phyloP scores from a whole-genome alignment of 345 rosid genomes.

The Sapria himalayana region DNA sequence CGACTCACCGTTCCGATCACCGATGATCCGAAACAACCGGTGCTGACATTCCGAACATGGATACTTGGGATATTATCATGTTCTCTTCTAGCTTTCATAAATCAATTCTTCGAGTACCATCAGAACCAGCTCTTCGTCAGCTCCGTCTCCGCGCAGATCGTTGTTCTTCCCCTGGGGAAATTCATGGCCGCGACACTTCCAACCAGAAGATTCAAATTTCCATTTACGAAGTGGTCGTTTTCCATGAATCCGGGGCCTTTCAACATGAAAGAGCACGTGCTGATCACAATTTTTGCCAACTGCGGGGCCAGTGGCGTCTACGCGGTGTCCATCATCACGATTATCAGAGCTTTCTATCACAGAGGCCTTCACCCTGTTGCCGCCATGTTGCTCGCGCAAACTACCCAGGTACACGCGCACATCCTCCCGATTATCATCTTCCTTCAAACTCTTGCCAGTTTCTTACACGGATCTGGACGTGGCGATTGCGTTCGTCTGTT shows the following conservation, averaged over 20 bases:
- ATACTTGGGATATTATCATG: constrained; percentile 17
- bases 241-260: constrained; percentile 37
- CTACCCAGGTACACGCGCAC: constrained; percentile 36
- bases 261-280: constrained; percentile 24
- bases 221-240: constrained; percentile 22
- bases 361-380: constrained; percentile 10
- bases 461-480: neutral
- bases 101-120: constrained; percentile 22
- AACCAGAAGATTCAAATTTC: constrained; percentile 3
- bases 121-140: constrained; percentile 10
- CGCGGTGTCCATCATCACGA: constrained; percentile 11
- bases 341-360: constrained; percentile 21
- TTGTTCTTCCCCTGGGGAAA: constrained; percentile 20
- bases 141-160: constrained; percentile 19
- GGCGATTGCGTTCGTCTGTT: constrained; percentile 5
- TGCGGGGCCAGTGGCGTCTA: constrained; percentile 15
- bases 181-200: constrained; percentile 25
- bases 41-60: constrained; percentile 29
- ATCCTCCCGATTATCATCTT: neutral
- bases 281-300: constrained; percentile 23
- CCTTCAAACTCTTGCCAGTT: neutral
- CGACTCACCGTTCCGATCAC: constrained; percentile 19
- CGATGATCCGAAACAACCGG: constrained; percentile 17
- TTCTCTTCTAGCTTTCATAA: constrained; percentile 12
- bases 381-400: constrained; percentile 31